A percentile compares a stretch with the other conserved stretches of the same genome.
These are phyloP conservation scores for Flaveria robusta DNA, from an alignment of 129 eudicot genomes.

Conservation along the genomic window DNA sequence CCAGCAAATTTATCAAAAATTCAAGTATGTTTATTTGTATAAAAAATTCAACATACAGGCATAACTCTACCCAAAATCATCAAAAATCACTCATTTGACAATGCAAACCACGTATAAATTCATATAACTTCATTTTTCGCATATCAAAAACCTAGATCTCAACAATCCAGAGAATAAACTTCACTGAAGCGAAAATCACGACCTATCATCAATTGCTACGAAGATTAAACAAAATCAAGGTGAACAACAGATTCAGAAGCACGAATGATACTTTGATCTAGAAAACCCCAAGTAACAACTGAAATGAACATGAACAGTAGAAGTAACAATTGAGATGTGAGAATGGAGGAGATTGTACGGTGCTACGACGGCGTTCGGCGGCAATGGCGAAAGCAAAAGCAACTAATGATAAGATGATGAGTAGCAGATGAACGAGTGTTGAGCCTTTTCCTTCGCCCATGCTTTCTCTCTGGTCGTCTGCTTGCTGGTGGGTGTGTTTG, in stretches of 20 bases:
- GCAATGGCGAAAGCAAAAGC: constrained; percentile 95
- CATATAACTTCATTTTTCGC: neutral
- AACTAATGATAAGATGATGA: constrained; percentile 61
- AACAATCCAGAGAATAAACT: neutral
- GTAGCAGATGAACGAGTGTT: constrained; percentile 68
- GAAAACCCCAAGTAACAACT: constrained; percentile 20
- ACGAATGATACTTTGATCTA: neutral
- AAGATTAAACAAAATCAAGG: neutral
- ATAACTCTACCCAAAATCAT: too few relatives aligned
- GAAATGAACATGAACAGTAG: constrained; percentile 2
- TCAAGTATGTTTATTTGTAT: neutral
- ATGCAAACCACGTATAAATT: neutral
- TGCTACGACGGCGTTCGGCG: constrained; percentile 97
- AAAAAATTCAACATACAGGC: too few relatives aligned
- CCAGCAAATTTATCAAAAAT: neutral
- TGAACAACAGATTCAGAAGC: neutral
- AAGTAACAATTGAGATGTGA: neutral
- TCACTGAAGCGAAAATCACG: neutral
- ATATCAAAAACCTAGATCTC: constrained; percentile 33
- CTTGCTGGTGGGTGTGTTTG: neutral
- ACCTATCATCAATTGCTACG: neutral
- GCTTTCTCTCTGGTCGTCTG: neutral
- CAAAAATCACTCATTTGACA: too few relatives aligned
- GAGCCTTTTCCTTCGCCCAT: constrained; percentile 87
- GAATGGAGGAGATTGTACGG: constrained; percentile 44